Base-by-base conservation (phyloP, 345 rosid genomes). In the Citrus maxima region DNA sequence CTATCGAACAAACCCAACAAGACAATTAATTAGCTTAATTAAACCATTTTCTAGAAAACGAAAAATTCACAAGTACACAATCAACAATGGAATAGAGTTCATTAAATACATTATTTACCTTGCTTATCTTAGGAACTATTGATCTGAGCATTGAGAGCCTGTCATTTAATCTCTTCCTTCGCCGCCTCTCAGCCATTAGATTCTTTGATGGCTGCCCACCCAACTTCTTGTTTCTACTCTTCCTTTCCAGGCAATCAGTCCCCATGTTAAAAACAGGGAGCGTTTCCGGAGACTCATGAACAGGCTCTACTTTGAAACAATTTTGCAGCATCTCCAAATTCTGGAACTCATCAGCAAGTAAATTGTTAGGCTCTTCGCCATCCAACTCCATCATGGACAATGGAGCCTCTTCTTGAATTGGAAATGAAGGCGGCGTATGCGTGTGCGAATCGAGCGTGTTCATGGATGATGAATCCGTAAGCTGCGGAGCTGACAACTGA, bases 191-290 rank as follows among this genome's bases (percentile, higher is more conserved):
- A 1, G 98, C 98, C 97, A 92, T 91, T 30, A 92, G 79, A 84
- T 94, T 94, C 88, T 94, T 94, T 1, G 97, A 94, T 24, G 98
- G 98, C 80, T 94, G 97, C 22, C 98, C 98, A 72, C 88, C 93
- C 34, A 88, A 54, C 67, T 84, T 95, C 81, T 73, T 84, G 7
- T 82, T 84, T 74, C 81, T 80, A 68, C 55, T 74, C 80, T 82
- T 88, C 58, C 82, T 78, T 51, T 82, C 87, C 12, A 75, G 59
- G 38, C 76, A 82, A 71, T 54, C 6, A 18, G 79, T 9, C 9
- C 87, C 87, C 67, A 28, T 38, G 72, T 77, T 75, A 74, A 87
- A 85, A 81, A 58, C 81, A 1, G 87, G 76, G 1, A 60, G 65
- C 1, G 19, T 5, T 25, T 86, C 87, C 10, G 89, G 87, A 6